phyloP scores from a whole-genome alignment of 352 stramenopile species.

The Pythium sukuiense region DNA sequence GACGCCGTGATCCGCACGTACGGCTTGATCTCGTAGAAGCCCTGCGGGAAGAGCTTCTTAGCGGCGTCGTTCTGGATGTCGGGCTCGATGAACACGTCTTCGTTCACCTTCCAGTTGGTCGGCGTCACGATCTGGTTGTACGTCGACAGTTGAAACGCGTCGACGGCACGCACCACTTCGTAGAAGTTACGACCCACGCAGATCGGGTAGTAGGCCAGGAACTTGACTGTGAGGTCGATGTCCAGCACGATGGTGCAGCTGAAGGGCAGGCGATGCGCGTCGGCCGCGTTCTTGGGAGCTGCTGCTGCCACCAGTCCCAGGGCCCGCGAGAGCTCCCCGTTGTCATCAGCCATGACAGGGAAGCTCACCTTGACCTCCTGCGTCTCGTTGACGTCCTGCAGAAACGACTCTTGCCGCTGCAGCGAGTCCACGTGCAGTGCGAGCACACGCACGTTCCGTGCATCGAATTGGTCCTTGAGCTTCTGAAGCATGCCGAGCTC shows the following conservation, averaged over 20 bases:
- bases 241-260: constrained; percentile 70
- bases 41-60: constrained; percentile 78
- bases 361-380: constrained; percentile 79
- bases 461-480: constrained; percentile 75
- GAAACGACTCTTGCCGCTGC: constrained; percentile 49
- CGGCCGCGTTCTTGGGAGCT: constrained; percentile 49
- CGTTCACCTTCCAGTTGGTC: constrained; percentile 85
- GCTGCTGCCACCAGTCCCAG: constrained; percentile 49
- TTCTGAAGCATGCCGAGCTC: constrained; percentile 82
- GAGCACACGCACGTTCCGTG: constrained; percentile 68
- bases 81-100: constrained; percentile 85
- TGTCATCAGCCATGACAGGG: constrained; percentile 65
- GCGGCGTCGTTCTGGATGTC: constrained; percentile 58
- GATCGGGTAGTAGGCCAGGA: constrained; percentile 67
- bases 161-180: constrained; percentile 67
- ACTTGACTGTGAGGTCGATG: constrained; percentile 67
- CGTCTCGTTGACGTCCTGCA: constrained; percentile 78
- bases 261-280: constrained; percentile 59
- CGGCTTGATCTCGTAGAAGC: constrained; percentile 81
- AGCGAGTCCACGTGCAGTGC: constrained; percentile 46
- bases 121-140: constrained; percentile 81
- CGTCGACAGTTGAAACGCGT: constrained; percentile 68
- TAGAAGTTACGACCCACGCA: constrained; percentile 79
- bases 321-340: constrained; percentile 57
- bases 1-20: constrained; percentile 78